Evolutionary conservation across 1,284 basidiomycete genomes (phyloP).

Genomic region (Anthracocystis walkeri): DNA sequence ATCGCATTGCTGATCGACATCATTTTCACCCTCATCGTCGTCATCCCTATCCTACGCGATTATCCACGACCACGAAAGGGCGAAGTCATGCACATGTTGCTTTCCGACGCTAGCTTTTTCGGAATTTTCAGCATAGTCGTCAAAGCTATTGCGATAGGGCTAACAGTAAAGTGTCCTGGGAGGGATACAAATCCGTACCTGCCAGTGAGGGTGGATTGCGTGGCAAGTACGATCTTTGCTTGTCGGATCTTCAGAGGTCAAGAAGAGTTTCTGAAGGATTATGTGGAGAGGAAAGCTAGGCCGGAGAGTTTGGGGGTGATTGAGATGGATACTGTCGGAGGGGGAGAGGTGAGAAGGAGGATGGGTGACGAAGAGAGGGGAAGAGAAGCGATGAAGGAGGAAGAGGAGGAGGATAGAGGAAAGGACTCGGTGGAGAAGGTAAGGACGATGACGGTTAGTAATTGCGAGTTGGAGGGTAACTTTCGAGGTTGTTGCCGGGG

Average conservation of each 20-base stretch:
- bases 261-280: constrained; percentile 15
- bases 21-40: constrained; percentile 26
- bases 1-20: constrained; percentile 26
- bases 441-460: background rate
- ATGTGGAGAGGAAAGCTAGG: constrained; percentile 12
- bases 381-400: background rate
- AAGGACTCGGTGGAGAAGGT: background rate
- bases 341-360: background rate
- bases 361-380: background rate
- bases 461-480: background rate
- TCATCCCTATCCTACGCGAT: constrained; percentile 14
- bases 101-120: constrained; percentile 33
- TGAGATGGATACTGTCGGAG: constrained; percentile 1
- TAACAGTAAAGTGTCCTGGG: background rate
- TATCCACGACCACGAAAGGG: constrained; percentile 9
- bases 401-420: background rate
- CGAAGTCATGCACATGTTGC: constrained; percentile 25
- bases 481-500: background rate
- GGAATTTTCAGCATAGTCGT: constrained; percentile 21
- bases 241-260: constrained; percentile 41
- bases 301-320: constrained; percentile 11
- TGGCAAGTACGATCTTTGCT: constrained; percentile 31
- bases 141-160: constrained; percentile 17
- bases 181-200: constrained; percentile 16
- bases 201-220: constrained; percentile 21